Conservation (phyloP, 768 basidiomycete genomes). For the Termitomyces sp. region DNA sequence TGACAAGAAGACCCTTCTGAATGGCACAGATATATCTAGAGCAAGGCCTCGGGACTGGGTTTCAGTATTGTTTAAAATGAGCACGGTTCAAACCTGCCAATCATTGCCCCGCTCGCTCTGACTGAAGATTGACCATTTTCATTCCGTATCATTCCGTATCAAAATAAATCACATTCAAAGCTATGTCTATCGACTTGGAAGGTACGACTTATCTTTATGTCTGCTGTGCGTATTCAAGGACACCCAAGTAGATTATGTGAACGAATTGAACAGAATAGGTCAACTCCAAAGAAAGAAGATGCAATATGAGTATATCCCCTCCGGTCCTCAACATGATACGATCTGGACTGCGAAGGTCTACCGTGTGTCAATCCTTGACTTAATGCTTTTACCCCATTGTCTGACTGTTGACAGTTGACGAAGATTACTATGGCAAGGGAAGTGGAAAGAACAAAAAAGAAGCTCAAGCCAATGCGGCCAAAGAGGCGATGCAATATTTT, state of each 20-base stretch:
- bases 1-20: background rate
- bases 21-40: background rate
- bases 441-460: constrained; percentile 1
- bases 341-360: constrained; percentile 22
- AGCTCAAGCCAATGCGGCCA: constrained; percentile 7
- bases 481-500: constrained; percentile 1
- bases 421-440: constrained; percentile 10
- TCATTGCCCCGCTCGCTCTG: background rate
- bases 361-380: constrained; percentile 15
- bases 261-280: constrained; percentile 15
- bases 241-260: constrained; percentile 13
- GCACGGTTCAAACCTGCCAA: background rate
- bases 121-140: background rate
- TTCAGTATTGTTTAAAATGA: background rate
- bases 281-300: constrained; percentile 1
- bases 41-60: background rate
- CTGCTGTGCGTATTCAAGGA: background rate
- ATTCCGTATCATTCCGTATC: background rate
- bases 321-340: constrained; percentile 19
- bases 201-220: background rate
- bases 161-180: background rate
- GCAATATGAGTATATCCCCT: constrained; percentile 5
- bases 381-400: background rate
- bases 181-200: background rate
- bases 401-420: constrained; percentile 6